A percentile compares a stretch with the other conserved stretches of the same genome.
Evolutionary conservation across 352 stramenopile genomes (phyloP).

Genomic region (Phytophthora kernoviae): DNA sequence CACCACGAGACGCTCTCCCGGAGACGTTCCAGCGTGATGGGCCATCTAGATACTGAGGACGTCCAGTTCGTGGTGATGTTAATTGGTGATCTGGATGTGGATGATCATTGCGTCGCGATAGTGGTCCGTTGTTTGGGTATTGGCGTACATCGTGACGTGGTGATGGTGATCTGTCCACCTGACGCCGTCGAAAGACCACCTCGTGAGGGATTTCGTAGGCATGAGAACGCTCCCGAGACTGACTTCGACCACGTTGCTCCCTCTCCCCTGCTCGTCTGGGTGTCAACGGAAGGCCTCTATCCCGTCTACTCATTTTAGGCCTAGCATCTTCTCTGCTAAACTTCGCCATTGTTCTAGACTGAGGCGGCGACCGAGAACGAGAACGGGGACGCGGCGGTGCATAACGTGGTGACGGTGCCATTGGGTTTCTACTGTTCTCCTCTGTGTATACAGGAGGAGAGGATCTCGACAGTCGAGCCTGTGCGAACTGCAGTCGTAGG

Average conservation of each 20-base stretch:
- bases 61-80: neutral
- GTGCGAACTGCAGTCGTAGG: constrained; percentile 23
- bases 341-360: neutral
- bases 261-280: constrained; percentile 2
- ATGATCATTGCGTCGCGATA: neutral
- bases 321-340: neutral
- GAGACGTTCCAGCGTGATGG: constrained; percentile 9
- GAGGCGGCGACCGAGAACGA: constrained; percentile 12
- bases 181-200: neutral
- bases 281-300: constrained; percentile 3
- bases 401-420: neutral
- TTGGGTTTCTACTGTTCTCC: neutral
- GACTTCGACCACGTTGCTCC: constrained; percentile 11
- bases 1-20: constrained; percentile 6
- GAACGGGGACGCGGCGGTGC: constrained; percentile 7
- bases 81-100: neutral
- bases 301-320: neutral
- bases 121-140: neutral
- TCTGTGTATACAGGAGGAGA: neutral
- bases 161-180: neutral
- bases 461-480: constrained; percentile 17
- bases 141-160: too few relatives aligned
- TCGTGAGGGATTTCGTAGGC: neutral
- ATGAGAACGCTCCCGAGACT: constrained; percentile 12
- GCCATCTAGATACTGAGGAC: neutral